These are phyloP conservation scores for Cydonia oblonga DNA, from an alignment of 331 rosid species.

Conservation along the genomic window DNA sequence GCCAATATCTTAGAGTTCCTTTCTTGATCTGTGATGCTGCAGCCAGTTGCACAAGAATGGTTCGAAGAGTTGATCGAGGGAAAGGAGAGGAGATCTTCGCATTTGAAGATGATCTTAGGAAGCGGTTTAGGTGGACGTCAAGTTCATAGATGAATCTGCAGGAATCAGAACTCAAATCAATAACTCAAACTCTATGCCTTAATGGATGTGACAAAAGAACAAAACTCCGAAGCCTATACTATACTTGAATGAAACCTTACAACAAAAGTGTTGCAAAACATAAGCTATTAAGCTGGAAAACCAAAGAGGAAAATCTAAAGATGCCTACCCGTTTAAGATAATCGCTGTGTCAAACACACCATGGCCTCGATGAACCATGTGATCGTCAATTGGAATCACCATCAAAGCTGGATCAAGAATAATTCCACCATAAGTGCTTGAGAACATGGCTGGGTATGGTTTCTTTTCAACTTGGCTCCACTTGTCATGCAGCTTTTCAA, in stretches of 20 bases:
- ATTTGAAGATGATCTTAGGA: slow-evolving; percentile 66
- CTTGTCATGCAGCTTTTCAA: slow-evolving; percentile 66
- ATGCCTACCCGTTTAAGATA: slow-evolving; percentile 53
- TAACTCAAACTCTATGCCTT: not conserved
- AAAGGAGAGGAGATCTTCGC: slow-evolving; percentile 64
- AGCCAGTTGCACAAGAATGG: slow-evolving; percentile 67
- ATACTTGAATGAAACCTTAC: not conserved
- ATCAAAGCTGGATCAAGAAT: slow-evolving; percentile 81
- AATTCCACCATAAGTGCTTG: slow-evolving; percentile 79
- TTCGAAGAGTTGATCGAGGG: slow-evolving; percentile 43
- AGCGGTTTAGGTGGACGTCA: slow-evolving; percentile 70
- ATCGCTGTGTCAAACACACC: slow-evolving; percentile 69
- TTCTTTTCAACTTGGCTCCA: slow-evolving; percentile 55
- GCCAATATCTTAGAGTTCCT: slow-evolving; percentile 70
- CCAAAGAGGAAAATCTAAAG: not conserved
- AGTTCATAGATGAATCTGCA: slow-evolving; percentile 67
- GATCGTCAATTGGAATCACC: slow-evolving; percentile 77
- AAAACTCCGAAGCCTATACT: not conserved
- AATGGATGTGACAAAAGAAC: not conserved
- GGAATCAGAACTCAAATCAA: slow-evolving; percentile 5
- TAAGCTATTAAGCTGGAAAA: not conserved
- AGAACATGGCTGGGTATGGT: slow-evolving; percentile 81
- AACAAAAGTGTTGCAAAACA: not conserved
- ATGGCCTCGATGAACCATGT: slow-evolving; percentile 85
- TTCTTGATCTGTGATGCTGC: slow-evolving; percentile 54